These are phyloP conservation scores for Flueggea neowawraea DNA, from an alignment of 441 rosid species.

Conservation along the genomic window DNA sequence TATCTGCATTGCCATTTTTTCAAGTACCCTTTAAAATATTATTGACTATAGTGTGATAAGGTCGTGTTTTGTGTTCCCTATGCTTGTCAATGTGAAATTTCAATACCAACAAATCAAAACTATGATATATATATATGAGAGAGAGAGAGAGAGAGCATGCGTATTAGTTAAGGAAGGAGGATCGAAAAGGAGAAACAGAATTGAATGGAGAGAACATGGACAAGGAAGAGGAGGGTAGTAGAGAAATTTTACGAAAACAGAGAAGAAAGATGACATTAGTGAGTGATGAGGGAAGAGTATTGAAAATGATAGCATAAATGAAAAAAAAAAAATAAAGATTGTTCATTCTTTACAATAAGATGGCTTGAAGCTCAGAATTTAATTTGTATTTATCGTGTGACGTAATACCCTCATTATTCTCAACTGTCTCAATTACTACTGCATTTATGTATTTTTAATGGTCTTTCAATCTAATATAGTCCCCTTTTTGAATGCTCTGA, in stretches of 20 bases:
- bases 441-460: slow-evolving; percentile 96
- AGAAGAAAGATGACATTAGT: slow-evolving; percentile 43
- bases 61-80: too few species aligned
- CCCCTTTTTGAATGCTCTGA: slow-evolving; percentile 52
- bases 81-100: too few species aligned
- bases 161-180: slow-evolving; percentile 22
- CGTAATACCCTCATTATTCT: slow-evolving; percentile 78
- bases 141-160: slow-evolving; percentile 10
- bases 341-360: background rate
- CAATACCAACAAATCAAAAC: too few species aligned
- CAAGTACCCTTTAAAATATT: too few species aligned
- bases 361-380: slow-evolving; percentile 41
- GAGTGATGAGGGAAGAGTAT: slow-evolving; percentile 34
- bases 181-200: slow-evolving; percentile 10
- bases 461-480: slow-evolving; percentile 51
- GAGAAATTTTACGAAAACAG: slow-evolving; percentile 28
- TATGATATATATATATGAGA: background rate
- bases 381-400: slow-evolving; percentile 88
- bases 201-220: slow-evolving; percentile 31
- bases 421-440: slow-evolving; percentile 95
- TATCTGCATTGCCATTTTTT: too few species aligned
- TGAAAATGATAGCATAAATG: slow-evolving; percentile 19
- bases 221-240: slow-evolving; percentile 14
- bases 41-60: too few species aligned
- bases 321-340: slow-evolving; percentile 20